Percentiles rank a stretch among this genome's conserved stretches.
Evolutionary conservation across 2,329 filamentous ascomycete species (phyloP).

Genomic region (Alternaria sp.): DNA sequence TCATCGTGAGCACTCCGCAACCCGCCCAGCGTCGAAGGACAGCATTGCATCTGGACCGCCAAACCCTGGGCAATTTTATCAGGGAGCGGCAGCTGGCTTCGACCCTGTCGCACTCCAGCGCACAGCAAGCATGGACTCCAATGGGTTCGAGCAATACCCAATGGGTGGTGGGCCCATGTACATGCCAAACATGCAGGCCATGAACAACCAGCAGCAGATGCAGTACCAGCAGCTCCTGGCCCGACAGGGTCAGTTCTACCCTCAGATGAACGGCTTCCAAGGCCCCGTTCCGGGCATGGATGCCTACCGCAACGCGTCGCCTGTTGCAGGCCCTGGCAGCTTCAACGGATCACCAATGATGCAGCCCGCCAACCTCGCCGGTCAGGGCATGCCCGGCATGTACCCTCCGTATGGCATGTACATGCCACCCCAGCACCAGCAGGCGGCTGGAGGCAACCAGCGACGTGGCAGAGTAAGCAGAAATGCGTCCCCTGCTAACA

Average conservation of each 20-base stretch:
- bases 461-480: constrained; percentile 61
- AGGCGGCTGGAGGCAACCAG: constrained; percentile 56
- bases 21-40: constrained; percentile 47
- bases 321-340: constrained; percentile 49
- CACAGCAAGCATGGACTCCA: constrained; percentile 58
- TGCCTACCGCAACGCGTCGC: constrained; percentile 51
- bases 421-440: constrained; percentile 55
- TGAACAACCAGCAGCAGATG: constrained; percentile 56
- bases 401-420: constrained; percentile 58
- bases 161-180: constrained; percentile 46
- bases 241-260: constrained; percentile 56
- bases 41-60: constrained; percentile 37
- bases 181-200: constrained; percentile 50
- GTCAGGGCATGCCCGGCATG: constrained; percentile 46
- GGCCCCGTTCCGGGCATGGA: constrained; percentile 53
- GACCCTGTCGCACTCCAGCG: constrained; percentile 54
- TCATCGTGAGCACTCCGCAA: constrained; percentile 46
- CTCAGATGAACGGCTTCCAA: constrained; percentile 51
- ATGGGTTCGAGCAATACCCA: constrained; percentile 54
- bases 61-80: constrained; percentile 47
- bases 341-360: constrained; percentile 55
- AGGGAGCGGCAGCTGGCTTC: constrained; percentile 45
- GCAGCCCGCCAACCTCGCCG: constrained; percentile 54
- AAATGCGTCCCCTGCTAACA: constrained; percentile 28
- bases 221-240: constrained; percentile 66